Base-by-base conservation (phyloP, 257 asterid genomes). In the Verbena officinalis region DNA sequence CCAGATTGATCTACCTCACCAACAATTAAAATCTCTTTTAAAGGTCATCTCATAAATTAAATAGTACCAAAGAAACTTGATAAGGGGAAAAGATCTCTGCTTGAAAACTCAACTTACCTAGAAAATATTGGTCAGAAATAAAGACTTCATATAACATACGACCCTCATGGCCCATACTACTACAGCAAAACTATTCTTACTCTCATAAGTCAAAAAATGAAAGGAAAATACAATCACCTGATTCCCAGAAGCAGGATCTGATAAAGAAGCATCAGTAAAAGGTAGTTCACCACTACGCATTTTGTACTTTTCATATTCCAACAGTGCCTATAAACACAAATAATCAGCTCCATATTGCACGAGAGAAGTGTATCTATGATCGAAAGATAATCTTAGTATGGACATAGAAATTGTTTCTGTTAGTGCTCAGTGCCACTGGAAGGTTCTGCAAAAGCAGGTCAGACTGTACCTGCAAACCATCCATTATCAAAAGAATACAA, bases 281-380 rank as follows among this genome's bases (percentile, higher is more conserved):
- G 96, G 98, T 70, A 91, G 91, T 78, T 88, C 95, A 31, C 98
- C 98, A 22, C 81, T 62, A 23, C 88, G 94, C 95, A 88, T 88
- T 79, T 91, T 88, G 68, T 83, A 77, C 73, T 91, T 91, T 45
- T 91, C 98, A 69, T 91, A 91, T 78, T 91, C 98, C 74, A 88
- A 60, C 17, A 91, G 78, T 43, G 96, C 86, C 98, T 91, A 64
- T 50, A 80, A 59, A 70, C 66, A 45, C 40, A 69, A 53, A 52
- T 52, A 63, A 63, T n/a, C 60, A 73, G 73, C 60, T 43, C 59
- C 57, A 78, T 49, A 61, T 54, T 40, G 55, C 72, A 69, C 27
- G 22, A 59, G 43, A 48, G 12, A 51, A 34, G 7, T 44, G 48
- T 48, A 15, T 55, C 39, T 13, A 24, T 50, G 45, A 48, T 16